A percentile compares a stretch with the other conserved stretches of the same genome.
These are phyloP conservation scores for Lachnellula occidentalis DNA, from an alignment of 2,329 filamentous ascomycete species.

Conservation along the genomic window DNA sequence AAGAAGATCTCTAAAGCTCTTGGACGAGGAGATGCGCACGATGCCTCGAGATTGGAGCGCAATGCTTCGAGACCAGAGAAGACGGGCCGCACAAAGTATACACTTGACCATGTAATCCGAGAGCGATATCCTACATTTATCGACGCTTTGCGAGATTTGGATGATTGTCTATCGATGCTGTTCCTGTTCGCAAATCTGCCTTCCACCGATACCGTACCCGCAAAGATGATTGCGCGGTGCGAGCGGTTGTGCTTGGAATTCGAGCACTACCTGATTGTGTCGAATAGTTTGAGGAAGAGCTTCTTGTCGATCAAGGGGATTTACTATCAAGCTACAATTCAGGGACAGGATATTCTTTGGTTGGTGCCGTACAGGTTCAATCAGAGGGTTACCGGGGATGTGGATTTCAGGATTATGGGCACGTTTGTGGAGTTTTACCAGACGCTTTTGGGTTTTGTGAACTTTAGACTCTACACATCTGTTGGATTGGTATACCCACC, in stretches of 20 bases:
- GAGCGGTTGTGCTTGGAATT: slow-evolving; percentile 93
- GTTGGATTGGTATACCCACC: slow-evolving; percentile 92
- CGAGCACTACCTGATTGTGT: slow-evolving; percentile 93
- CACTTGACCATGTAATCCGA: slow-evolving; percentile 93
- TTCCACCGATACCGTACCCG: slow-evolving; percentile 79
- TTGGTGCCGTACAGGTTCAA: slow-evolving; percentile 98
- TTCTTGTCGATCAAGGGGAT: slow-evolving; percentile 99
- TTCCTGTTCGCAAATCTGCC: slow-evolving; percentile 97
- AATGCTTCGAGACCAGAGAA: slow-evolving; percentile 87
- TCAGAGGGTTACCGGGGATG: slow-evolving; percentile 85
- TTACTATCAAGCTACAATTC: slow-evolving; percentile 96
- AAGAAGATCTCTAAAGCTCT: slow-evolving; percentile 96
- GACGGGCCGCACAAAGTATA: slow-evolving; percentile 83
- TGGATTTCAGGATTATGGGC: slow-evolving; percentile 98
- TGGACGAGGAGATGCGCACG: slow-evolving; percentile 82
- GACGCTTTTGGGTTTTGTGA: slow-evolving; percentile 89
- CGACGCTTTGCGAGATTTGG: slow-evolving; percentile 87
- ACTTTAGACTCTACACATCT: slow-evolving; percentile 89
- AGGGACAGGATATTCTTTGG: slow-evolving; percentile 96
- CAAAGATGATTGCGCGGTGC: slow-evolving; percentile 93
- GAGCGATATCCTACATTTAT: slow-evolving; percentile 97
- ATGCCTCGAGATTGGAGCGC: slow-evolving; percentile 79
- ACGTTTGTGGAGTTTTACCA: slow-evolving; percentile 99
- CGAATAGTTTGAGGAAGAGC: slow-evolving; percentile 86
- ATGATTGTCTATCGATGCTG: slow-evolving; percentile 94